Evolutionary conservation across 768 basidiomycete genomes (phyloP), one percentile per base, ranked within the genome.

Genomic region (Russula emetica): DNA sequence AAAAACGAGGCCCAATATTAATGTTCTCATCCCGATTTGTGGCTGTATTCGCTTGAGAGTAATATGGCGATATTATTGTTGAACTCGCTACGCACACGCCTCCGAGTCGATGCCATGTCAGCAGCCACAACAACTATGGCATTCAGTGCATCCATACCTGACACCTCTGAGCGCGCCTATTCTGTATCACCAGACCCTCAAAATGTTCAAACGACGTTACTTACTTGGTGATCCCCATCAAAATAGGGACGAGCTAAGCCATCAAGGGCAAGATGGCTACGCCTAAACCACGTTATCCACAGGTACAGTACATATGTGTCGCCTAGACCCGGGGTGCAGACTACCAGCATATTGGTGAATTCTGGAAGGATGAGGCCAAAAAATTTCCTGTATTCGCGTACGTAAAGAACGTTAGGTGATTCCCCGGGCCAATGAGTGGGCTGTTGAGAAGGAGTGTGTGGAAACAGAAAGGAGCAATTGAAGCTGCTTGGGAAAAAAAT

Each of bases 201-300:
- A 47, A 44, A 28, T 7, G 42, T 54, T 52, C 52, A 63, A 63
- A 59, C 26, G 51, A 54, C 45, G 36, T 38, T 45, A 59, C 63
- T 51, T 34, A 60, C 47, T n/a, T 30, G 58, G 58, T 38, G 4
- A 36, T 5, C 6, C 6, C 20, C 20, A 20, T 14, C 22, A 6
- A 26, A 36, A 26, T 42, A 30, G 20, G 28, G 36, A 14, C 9
- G 40, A 24, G 14, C 55, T 65, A 60, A 10, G 5, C 63, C 40
- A 2, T 1, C 24, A 52, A 57, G 34, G 64, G 64, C 9, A 55
- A 45, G 40, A 22, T 4, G 18, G 14, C 42, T 56, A 32, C 64
- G 58, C 54, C 54, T 13, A 42, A 14, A 1, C 14, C 34, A 24
- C 38, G 42, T 44, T 44, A n/a, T 20, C 22, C 38, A 18, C 16